phyloP scores from a whole-genome alignment of 1,284 basidiomycete genomes.

The Trametes versicolor region DNA sequence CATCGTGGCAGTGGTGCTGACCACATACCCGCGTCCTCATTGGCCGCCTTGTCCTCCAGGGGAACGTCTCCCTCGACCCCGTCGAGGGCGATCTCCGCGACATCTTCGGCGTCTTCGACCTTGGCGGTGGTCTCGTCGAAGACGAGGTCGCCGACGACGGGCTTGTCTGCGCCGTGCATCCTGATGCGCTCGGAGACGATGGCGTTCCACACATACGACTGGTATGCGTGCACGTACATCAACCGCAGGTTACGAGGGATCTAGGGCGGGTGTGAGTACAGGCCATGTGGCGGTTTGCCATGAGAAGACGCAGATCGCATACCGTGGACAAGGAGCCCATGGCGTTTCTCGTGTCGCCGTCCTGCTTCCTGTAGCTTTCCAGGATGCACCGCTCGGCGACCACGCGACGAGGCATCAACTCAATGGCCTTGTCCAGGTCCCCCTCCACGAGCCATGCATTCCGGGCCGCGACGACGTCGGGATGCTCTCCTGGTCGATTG shows the following conservation, averaged over 20 bases:
- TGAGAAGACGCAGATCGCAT: slow-evolving; percentile 41
- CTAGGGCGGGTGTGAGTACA: slow-evolving; percentile 50
- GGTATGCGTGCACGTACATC: slow-evolving; percentile 99
- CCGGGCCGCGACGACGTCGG: slow-evolving; percentile 83
- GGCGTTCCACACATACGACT: slow-evolving; percentile 98
- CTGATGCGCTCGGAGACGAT: slow-evolving; percentile 93
- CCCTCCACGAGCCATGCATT: slow-evolving; percentile 85
- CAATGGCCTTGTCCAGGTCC: slow-evolving; percentile 81
- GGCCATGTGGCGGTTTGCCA: not conserved
- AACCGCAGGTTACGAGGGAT: slow-evolving; percentile 94
- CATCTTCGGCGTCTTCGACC: slow-evolving; percentile 48
- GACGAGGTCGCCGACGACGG: slow-evolving; percentile 90
- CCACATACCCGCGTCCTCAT: slow-evolving; percentile 54
- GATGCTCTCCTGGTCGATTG: slow-evolving; percentile 88
- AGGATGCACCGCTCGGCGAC: slow-evolving; percentile 94
- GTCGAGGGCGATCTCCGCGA: slow-evolving; percentile 48
- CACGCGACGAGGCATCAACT: slow-evolving; percentile 86
- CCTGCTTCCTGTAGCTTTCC: slow-evolving; percentile 88
- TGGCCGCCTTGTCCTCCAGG: slow-evolving; percentile 35
- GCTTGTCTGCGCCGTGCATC: slow-evolving; percentile 77
- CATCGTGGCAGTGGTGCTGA: slow-evolving; percentile 25
- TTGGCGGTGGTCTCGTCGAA: slow-evolving; percentile 60
- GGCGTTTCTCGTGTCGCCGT: slow-evolving; percentile 81
- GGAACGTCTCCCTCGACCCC: slow-evolving; percentile 57
- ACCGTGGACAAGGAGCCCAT: slow-evolving; percentile 89